phyloP scores from a whole-genome alignment of 176 grass and related monocot genomes.

The Bonia amplexicaulis region DNA sequence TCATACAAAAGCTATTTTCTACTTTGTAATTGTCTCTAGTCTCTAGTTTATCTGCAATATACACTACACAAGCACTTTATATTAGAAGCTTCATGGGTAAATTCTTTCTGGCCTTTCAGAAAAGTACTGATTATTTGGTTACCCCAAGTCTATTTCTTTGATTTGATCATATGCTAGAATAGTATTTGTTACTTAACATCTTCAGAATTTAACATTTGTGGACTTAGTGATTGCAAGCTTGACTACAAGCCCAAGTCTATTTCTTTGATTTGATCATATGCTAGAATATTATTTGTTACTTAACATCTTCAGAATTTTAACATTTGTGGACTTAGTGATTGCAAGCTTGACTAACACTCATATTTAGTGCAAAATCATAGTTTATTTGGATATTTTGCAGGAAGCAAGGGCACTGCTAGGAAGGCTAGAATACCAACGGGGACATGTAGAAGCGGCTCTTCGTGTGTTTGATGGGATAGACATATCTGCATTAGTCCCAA shows the following conservation, averaged over 20 bases:
- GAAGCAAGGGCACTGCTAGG: constrained; percentile 95
- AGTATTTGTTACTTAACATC: not conserved
- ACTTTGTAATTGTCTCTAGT: not conserved
- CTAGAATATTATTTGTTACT: not conserved
- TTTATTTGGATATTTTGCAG: constrained; percentile 48
- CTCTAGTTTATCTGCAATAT: not conserved
- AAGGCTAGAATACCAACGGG: constrained; percentile 87
- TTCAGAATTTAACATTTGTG: constrained; percentile 10
- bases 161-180: not conserved
- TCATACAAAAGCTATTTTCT: not conserved
- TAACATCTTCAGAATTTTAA: constrained; percentile 16
- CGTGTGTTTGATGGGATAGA: constrained; percentile 90
- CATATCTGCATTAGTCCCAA: constrained; percentile 60
- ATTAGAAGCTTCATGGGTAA: not conserved
- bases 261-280: not conserved
- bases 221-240: constrained; percentile 9
- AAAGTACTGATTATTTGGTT: constrained; percentile 9
- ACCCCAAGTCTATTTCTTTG: not conserved
- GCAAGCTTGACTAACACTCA: constrained; percentile 7
- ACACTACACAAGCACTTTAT: not conserved
- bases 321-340: not conserved
- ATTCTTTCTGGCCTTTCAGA: not conserved
- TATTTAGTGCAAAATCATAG: not conserved
- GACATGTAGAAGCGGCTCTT: constrained; percentile 84
- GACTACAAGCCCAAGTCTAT: not conserved